phyloP scores from a whole-genome alignment of 2,329 filamentous ascomycete genomes.

The Cladosporium sp. region DNA sequence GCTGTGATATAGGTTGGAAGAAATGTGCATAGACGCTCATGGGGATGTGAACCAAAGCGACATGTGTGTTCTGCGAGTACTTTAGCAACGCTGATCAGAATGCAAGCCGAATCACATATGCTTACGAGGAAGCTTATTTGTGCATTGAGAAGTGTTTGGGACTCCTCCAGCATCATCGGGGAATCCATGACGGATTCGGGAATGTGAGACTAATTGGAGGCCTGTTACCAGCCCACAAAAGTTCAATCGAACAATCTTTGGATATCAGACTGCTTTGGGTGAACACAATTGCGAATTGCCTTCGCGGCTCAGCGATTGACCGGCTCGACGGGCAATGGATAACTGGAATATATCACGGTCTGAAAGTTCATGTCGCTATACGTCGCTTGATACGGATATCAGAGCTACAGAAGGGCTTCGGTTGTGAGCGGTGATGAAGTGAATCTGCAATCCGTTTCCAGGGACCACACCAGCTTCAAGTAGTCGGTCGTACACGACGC shows the following conservation, averaged over 20 bases:
- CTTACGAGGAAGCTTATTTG: constrained; percentile 48
- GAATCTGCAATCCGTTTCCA: constrained; percentile 18
- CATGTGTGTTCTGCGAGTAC: constrained; percentile 67
- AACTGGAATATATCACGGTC: constrained; percentile 19
- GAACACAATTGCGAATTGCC: constrained; percentile 2
- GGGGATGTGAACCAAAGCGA: constrained; percentile 88
- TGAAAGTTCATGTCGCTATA: constrained; percentile 27
- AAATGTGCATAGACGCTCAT: constrained; percentile 71
- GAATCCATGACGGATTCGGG: constrained; percentile 4
- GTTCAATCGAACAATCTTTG: not conserved
- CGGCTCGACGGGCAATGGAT: constrained; percentile 26
- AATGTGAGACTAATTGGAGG: not conserved
- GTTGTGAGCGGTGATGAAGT: not conserved
- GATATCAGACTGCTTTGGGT: not conserved
- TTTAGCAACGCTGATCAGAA: constrained; percentile 7
- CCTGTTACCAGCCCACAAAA: not conserved
- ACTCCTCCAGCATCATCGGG: constrained; percentile 24
- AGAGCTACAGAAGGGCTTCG: constrained; percentile 8
- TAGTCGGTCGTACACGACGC: not conserved
- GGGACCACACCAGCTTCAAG: constrained; percentile 15
- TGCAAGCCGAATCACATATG: constrained; percentile 16
- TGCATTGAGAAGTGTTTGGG: constrained; percentile 44
- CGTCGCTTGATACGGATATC: constrained; percentile 13
- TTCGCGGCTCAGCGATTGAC: constrained; percentile 25
- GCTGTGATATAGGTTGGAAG: constrained; percentile 78